Percentiles rank a stretch among this genome's conserved stretches.
These are phyloP conservation scores for Choiromyces venosus DNA, from an alignment of 495 filamentous ascomycete genomes.

Conservation along the genomic window DNA sequence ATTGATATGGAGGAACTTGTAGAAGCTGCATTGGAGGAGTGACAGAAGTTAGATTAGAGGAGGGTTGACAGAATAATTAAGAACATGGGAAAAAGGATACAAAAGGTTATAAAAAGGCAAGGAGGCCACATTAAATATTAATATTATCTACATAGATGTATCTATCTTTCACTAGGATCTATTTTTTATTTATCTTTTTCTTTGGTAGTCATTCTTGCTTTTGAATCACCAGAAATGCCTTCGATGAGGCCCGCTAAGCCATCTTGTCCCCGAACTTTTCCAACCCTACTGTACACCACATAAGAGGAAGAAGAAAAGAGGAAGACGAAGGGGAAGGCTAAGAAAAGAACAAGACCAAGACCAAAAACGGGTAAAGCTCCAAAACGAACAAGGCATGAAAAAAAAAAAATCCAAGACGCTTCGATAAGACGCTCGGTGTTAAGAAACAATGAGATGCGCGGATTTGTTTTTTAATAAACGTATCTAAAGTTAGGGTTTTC, in stretches of 20 bases:
- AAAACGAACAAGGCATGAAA: too few species aligned
- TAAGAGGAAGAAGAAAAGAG: too few species aligned
- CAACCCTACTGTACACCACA: too few species aligned
- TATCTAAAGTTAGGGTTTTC: constrained; percentile 72
- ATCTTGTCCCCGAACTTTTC: too few species aligned
- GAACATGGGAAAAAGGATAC: constrained; percentile 11
- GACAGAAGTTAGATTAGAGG: constrained; percentile 2
- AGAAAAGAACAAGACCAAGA: too few species aligned
- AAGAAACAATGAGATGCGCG: not conserved
- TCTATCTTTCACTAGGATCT: too few species aligned
- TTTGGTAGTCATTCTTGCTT: too few species aligned
- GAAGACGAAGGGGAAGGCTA: too few species aligned
- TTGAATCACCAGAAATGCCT: too few species aligned
- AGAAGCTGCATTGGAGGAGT: not conserved
- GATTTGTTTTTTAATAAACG: constrained; percentile 48
- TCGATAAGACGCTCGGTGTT: not conserved
- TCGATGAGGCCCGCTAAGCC: too few species aligned
- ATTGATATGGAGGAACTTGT: not conserved
- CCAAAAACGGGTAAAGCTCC: not conserved
- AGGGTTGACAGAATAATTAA: constrained; percentile 8
- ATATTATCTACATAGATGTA: too few species aligned
- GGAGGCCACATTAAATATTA: constrained; percentile 1
- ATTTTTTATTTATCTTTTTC: too few species aligned
- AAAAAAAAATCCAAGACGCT: not conserved
- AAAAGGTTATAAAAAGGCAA: constrained; percentile 2